Conservation (phyloP, 2,329 filamentous ascomycete species). For the Colletotrichum sp. region DNA sequence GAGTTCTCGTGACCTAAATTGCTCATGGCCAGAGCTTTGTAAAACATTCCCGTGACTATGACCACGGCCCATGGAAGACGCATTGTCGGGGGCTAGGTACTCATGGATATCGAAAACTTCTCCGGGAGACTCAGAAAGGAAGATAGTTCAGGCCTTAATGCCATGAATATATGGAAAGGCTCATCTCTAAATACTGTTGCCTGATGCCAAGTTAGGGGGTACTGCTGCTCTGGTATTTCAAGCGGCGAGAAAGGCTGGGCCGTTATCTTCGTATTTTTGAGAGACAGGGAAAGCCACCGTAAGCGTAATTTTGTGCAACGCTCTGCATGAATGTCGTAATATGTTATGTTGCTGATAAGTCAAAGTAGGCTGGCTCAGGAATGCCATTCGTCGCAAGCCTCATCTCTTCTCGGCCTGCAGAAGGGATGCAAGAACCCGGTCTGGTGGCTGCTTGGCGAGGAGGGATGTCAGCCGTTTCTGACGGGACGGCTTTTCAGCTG, state of each 20-base stretch:
- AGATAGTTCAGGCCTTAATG: too few species aligned
- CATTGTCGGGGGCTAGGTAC: too few species aligned
- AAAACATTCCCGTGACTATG: too few species aligned
- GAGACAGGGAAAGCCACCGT: fast-evolving
- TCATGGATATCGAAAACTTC: too few species aligned
- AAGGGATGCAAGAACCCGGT: background rate
- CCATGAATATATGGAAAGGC: too few species aligned
- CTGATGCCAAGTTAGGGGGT: too few species aligned
- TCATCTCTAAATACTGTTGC: too few species aligned
- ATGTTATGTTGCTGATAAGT: too few species aligned
- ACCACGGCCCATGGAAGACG: too few species aligned
- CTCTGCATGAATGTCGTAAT: background rate
- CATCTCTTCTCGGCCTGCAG: background rate
- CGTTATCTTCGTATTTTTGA: background rate
- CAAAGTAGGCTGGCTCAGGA: background rate
- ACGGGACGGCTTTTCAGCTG: fast-evolving
- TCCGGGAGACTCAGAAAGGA: too few species aligned
- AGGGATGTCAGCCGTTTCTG: background rate
- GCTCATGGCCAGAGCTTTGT: too few species aligned
- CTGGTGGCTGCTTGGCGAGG: background rate
- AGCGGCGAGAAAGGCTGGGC: background rate
- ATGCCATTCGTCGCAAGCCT: background rate
- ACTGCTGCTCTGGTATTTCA: fast-evolving
- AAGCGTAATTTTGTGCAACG: background rate
- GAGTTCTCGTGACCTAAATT: too few species aligned